These are phyloP conservation scores for Xylaria sp. DNA, from an alignment of 495 filamentous ascomycete species.

Conservation along the genomic window DNA sequence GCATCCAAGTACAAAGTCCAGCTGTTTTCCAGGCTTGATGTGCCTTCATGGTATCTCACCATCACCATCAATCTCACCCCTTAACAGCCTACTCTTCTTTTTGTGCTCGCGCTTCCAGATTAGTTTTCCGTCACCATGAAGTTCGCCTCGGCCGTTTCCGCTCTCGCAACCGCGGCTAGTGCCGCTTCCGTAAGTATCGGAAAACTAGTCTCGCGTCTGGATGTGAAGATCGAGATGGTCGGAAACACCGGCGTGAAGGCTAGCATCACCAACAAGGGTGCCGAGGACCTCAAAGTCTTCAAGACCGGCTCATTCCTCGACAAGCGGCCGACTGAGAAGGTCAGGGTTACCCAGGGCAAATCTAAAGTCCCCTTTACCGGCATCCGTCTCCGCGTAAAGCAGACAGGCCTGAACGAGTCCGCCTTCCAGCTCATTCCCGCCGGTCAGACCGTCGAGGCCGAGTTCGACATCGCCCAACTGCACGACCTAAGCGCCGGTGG, in stretches of 20 bases:
- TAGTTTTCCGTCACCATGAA: constrained; percentile 40
- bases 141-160: constrained; percentile 41
- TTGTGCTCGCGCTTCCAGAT: background rate
- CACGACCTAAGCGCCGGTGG: constrained; percentile 62
- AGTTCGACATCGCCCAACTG: constrained; percentile 63
- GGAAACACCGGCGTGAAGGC: constrained; percentile 65
- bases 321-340: constrained; percentile 64
- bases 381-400: constrained; percentile 58
- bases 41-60: background rate
- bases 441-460: constrained; percentile 60
- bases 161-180: constrained; percentile 53
- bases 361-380: constrained; percentile 62
- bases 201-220: constrained; percentile 52
- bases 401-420: constrained; percentile 53
- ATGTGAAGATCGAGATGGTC: constrained; percentile 59
- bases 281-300: constrained; percentile 61
- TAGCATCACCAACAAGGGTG: constrained; percentile 64
- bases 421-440: constrained; percentile 63
- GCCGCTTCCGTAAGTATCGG: constrained; percentile 52
- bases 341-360: constrained; percentile 57
- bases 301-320: constrained; percentile 70
- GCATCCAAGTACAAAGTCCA: constrained; percentile 1
- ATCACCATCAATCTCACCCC: constrained; percentile 4
- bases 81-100: background rate
- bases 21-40: background rate